A percentile compares a stretch with the other conserved stretches of the same genome.
Evolutionary conservation across 176 grass and related monocot species (phyloP).

Genomic region (Phyllostachys edulis): DNA sequence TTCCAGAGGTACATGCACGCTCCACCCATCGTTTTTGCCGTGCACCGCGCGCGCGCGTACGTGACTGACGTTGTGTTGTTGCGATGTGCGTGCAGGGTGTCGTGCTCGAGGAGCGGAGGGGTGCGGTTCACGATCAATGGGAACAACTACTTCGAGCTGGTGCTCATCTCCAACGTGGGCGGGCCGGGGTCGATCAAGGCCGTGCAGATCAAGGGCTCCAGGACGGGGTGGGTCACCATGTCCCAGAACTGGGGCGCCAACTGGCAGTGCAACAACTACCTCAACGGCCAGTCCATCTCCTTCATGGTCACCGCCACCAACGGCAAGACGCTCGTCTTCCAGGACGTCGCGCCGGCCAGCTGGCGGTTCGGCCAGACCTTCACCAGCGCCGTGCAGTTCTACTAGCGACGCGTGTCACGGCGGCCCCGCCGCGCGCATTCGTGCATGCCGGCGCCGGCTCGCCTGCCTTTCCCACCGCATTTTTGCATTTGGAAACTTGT

Average conservation of each 20-base stretch:
- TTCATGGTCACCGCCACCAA: slow-evolving; percentile 57
- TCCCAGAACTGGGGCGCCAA: slow-evolving; percentile 72
- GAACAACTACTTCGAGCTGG: slow-evolving; percentile 64
- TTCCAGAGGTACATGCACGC: slow-evolving; percentile 41
- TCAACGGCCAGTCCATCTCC: slow-evolving; percentile 63
- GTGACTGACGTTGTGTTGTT: neutral
- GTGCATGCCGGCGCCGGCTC: neutral
- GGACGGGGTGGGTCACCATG: slow-evolving; percentile 55
- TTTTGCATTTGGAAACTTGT: slow-evolving; percentile 25
- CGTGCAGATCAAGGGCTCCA: slow-evolving; percentile 57
- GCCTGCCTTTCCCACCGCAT: slow-evolving; percentile 6
- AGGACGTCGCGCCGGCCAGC: slow-evolving; percentile 16
- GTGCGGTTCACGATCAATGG: slow-evolving; percentile 79
- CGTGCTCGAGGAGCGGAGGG: slow-evolving; percentile 59
- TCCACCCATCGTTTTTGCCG: neutral
- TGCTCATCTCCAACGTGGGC: slow-evolving; percentile 71
- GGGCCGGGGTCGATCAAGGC: slow-evolving; percentile 47
- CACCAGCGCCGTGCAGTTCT: slow-evolving; percentile 51
- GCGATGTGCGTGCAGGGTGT: neutral
- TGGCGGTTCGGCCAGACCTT: slow-evolving; percentile 80
- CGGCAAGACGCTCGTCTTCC: slow-evolving; percentile 34
- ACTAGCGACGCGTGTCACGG: slow-evolving; percentile 21
- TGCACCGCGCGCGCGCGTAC: neutral
- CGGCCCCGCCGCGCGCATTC: neutral
- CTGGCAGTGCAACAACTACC: slow-evolving; percentile 52